phyloP scores from a whole-genome alignment of 805 yeast genomes.

The Starmera amethionina region DNA sequence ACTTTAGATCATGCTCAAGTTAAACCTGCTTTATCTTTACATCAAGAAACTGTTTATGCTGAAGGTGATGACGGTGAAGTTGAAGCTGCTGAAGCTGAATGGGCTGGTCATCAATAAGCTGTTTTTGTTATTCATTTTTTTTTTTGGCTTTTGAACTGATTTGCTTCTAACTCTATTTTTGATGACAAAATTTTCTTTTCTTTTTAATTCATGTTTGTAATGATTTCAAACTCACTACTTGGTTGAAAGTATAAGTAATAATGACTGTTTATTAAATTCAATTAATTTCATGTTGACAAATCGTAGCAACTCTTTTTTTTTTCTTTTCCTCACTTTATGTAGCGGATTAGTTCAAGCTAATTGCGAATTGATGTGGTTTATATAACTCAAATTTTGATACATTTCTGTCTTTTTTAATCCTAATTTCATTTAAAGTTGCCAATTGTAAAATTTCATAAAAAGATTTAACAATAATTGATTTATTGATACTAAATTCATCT shows the following conservation, averaged over 20 bases:
- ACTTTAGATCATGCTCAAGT: slow-evolving; percentile 92
- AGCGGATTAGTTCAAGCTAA: no score
- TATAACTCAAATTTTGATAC: not conserved
- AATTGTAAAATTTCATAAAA: slow-evolving; percentile 19
- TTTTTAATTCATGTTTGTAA: not conserved
- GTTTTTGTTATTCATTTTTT: not conserved
- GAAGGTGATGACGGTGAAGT: slow-evolving; percentile 32
- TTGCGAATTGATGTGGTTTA: no score
- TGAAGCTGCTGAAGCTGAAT: slow-evolving; percentile 29
- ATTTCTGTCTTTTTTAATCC: not conserved
- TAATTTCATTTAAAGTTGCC: slow-evolving; percentile 12
- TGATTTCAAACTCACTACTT: not conserved
- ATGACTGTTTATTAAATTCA: no score
- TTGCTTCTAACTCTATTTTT: not conserved
- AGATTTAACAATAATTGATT: slow-evolving; percentile 13
- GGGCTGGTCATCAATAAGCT: slow-evolving; percentile 10
- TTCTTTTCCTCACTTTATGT: no score
- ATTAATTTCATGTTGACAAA: no score
- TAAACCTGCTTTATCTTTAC: slow-evolving; percentile 85
- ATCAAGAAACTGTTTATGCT: slow-evolving; percentile 51
- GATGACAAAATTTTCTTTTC: not conserved
- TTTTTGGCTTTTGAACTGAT: not conserved
- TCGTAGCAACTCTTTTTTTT: no score
- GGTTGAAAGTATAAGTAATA: no score
- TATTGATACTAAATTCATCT: not conserved